Base-by-base conservation (phyloP, 805 yeast species). In the Candida xiaguanensis region DNA sequence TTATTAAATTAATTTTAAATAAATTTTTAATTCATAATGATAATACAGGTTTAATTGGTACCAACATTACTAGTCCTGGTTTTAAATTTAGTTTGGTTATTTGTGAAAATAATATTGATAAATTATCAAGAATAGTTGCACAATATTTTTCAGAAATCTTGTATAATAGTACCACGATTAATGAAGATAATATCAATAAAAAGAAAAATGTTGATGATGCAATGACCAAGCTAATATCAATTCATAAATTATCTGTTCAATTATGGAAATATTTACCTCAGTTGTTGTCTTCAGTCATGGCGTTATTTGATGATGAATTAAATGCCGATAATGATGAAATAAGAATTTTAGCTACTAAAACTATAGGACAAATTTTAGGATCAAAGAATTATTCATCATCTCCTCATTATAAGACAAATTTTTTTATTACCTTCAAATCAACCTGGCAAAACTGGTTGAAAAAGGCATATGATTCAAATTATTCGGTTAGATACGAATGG, bases 201-300 rank as follows among this genome's bases (percentile, higher is more conserved):
- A 39, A 39, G 9, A 33, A 48, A 36, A 30, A 14, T 26, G 46
- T 49, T 12, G 57, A 49, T 3, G 45, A 44, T 19, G 53, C 63
- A 3, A 45, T 62, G 35, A 71, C 66, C 31, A 77, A 75, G 15
- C 59, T 85, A 38, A 67, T 65, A 8, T 82, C 80, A 51, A 66
- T 85, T 3, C 95, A 88, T 52, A 69, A 59, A 9, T 61, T 87
- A 24, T 63, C 82, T 0, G 61, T 80, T 2, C 82, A 81, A 43
- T 63, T 89, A 2, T 90, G 96, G 96, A 76, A 70, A 48, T 71
- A 76, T 37, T 80, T 80, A 0, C 96, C 96, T 0, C 93, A 84
- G 34, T 62, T 85, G 15, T 65, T 86, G 8, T 71, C 76, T 3
- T 77, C 93, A 1, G 83, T 85, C 0, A 77, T 85, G 70, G 93